phyloP scores from a whole-genome alignment of 176 grass and related monocot species.

The Zizania latifolia region DNA sequence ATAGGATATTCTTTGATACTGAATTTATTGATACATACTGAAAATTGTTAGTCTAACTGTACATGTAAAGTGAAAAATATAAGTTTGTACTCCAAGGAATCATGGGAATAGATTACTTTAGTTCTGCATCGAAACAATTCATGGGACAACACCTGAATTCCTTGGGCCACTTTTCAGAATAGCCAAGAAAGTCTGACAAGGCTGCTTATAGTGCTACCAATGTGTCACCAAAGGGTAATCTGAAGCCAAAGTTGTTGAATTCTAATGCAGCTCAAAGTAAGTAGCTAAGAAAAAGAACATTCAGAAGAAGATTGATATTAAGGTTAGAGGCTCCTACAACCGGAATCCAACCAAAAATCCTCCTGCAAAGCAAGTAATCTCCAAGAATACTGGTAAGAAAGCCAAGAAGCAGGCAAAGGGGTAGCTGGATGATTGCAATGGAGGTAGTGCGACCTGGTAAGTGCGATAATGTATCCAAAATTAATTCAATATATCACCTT shows the following conservation, averaged over 20 bases:
- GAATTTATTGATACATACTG: not conserved
- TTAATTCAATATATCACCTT: not conserved
- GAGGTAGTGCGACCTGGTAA: conserved; percentile 55
- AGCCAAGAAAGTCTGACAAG: conserved; percentile 54
- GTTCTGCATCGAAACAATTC: no score
- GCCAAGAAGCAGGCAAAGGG: conserved; percentile 44
- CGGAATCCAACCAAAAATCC: conserved; percentile 16
- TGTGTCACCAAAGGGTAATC: conserved; percentile 41
- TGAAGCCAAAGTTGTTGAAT: conserved; percentile 68
- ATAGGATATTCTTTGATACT: conserved; percentile 60
- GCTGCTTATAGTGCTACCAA: conserved; percentile 8
- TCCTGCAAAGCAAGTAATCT: conserved; percentile 29
- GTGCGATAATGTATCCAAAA: not conserved
- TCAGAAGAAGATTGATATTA: conserved; percentile 46
- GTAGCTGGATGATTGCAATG: conserved; percentile 34
- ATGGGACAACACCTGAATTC: no score
- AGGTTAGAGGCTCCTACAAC: conserved; percentile 45
- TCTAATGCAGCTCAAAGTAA: conserved; percentile 27
- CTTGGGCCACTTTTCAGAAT: conserved; percentile 27
- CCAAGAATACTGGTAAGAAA: conserved; percentile 44
- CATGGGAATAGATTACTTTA: no score
- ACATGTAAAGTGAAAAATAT: not conserved
- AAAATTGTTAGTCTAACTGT: not conserved
- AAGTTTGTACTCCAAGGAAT: not conserved
- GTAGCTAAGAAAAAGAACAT: conserved; percentile 32